Evolutionary conservation across 1,284 basidiomycete species (phyloP), one percentile per base, ranked within the genome.

Genomic region (Pholiota adiposa): DNA sequence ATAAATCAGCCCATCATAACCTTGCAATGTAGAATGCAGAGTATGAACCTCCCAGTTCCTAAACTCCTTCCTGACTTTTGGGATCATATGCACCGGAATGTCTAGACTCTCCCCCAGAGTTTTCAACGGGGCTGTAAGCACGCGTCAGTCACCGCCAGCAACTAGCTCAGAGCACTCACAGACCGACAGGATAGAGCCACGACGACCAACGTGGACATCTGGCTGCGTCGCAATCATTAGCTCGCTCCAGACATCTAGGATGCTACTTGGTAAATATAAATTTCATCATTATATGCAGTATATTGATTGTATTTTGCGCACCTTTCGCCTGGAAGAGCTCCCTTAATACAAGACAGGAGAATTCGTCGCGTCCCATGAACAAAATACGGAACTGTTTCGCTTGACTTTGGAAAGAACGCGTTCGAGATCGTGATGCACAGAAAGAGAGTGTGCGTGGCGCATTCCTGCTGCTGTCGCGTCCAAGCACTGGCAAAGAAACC

Each of bases 311-410:
- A 5, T 16, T 25, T 18, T 25, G 11, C 73, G 21, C 40, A 85
- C 86, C 86, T 70, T 70, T 63, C 4, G 83, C 82, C 33, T 72
- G 66, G 61, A 85, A 74, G 2, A 91, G 69, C 58, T 83, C 75
- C 38, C 80, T 67, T 25, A 92, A 74, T 1, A 90, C 84, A 12
- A 75, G 67, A 66, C 86, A 88, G 1, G 89, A 91, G 70, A 91
- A 91, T 62, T 87, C 82, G 69, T 90, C 89, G n/a, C 87, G 83
- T 52, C 89, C 89, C 65, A 90, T 78, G 70, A 89, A 90, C 5
- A 92, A 77, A 51, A 92, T 78, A 23, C 65, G 56, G 51, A 69
- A 67, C 16, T 23, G 18, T 27, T 19, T 48, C 16, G 50, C 23
- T 36, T 56, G 54, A 4, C 34, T 56, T 56, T 41, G 54, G 11